These are phyloP conservation scores for Hemileccinum rubropunctum DNA, from an alignment of 768 basidiomycete species.

Conservation along the genomic window DNA sequence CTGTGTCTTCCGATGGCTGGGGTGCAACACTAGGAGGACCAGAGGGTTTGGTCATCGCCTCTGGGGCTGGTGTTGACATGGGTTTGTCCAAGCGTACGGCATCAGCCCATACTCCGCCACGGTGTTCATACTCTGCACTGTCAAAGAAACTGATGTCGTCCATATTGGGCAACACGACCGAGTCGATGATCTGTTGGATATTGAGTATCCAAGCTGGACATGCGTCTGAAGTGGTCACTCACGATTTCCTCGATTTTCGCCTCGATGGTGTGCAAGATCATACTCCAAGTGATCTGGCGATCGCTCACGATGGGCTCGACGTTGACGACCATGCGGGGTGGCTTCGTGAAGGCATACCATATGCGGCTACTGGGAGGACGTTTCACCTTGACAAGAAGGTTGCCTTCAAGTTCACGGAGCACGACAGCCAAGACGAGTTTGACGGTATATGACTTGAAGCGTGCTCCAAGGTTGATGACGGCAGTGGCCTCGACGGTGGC, in stretches of 20 bases:
- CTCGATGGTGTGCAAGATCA: slow-evolving; percentile 90
- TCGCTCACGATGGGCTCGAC: slow-evolving; percentile 95
- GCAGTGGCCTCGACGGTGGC: slow-evolving; percentile 90
- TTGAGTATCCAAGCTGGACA: slow-evolving; percentile 63
- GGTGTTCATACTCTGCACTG: slow-evolving; percentile 54
- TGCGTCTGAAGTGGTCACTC: slow-evolving; percentile 28
- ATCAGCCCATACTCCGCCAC: slow-evolving; percentile 90
- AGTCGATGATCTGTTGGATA: slow-evolving; percentile 77
- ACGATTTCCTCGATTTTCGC: slow-evolving; percentile 85
- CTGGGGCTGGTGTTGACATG: slow-evolving; percentile 11
- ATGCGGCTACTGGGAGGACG: slow-evolving; percentile 93
- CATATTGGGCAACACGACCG: slow-evolving; percentile 95
- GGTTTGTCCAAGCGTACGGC: slow-evolving; percentile 49
- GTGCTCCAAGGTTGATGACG: slow-evolving; percentile 76
- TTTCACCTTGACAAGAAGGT: slow-evolving; percentile 85
- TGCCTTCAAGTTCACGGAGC: slow-evolving; percentile 87
- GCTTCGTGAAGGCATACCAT: slow-evolving; percentile 90
- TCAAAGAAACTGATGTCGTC: slow-evolving; percentile 98
- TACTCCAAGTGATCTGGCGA: slow-evolving; percentile 89
- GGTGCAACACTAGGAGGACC: slow-evolving; percentile 23
- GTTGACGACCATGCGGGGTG: slow-evolving; percentile 82
- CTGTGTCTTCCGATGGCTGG: slow-evolving; percentile 36
- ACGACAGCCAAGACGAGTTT: slow-evolving; percentile 88
- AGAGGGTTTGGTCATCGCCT: slow-evolving; percentile 1
- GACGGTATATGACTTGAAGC: slow-evolving; percentile 87